phyloP scores from a whole-genome alignment of 805 yeast genomes.

The Schwanniomyces sp. region DNA sequence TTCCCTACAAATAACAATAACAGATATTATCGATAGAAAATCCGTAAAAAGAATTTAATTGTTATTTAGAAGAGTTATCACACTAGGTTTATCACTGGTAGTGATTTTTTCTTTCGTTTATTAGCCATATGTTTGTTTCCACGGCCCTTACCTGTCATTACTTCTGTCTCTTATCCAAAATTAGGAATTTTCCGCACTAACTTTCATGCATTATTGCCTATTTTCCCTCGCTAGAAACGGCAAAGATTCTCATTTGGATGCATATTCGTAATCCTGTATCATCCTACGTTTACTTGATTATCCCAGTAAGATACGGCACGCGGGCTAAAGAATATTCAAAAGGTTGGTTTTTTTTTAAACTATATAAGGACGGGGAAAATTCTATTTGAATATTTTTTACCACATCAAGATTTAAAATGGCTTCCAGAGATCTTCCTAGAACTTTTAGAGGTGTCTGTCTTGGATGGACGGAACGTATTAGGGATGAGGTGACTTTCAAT shows the following conservation, averaged over 20 bases:
- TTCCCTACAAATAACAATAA: no score
- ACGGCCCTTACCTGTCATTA: neutral
- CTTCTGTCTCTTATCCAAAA: neutral
- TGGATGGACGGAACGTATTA: constrained; percentile 44
- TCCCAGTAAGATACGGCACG: neutral
- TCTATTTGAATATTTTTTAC: neutral
- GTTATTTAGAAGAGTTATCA: no score
- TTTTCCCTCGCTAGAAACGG: neutral
- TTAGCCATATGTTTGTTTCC: neutral
- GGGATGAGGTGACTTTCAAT: constrained; percentile 42
- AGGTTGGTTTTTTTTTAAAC: neutral
- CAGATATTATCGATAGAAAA: no score
- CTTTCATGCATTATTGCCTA: neutral
- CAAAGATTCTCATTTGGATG: neutral
- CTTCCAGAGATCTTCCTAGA: constrained; percentile 52
- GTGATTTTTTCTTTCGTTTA: no score
- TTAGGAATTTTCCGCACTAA: neutral
- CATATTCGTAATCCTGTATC: neutral
- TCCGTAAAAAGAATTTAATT: no score
- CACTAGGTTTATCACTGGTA: no score
- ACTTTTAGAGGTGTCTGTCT: constrained; percentile 33
- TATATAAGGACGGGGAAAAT: neutral
- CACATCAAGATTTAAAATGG: constrained; percentile 12
- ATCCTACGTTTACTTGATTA: neutral
- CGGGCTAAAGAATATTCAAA: neutral